phyloP scores from a whole-genome alignment of 345 rosid genomes.

The Mallotus nudiflorus region DNA sequence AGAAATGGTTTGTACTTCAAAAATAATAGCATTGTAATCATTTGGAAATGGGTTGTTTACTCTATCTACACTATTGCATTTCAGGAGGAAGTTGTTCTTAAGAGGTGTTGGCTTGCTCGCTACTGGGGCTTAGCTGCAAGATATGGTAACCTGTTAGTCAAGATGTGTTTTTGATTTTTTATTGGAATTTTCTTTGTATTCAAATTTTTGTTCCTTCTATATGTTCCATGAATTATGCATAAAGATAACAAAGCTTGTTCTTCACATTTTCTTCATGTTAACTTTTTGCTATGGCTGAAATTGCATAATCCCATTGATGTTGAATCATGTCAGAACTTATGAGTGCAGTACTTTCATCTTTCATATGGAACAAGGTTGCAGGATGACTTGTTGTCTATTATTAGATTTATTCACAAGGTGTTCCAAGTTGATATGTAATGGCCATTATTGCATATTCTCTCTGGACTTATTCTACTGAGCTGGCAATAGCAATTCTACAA shows the following conservation, averaged over 20 bases:
- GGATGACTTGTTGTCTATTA: background rate
- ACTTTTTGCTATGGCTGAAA: background rate
- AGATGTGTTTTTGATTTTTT: conserved; percentile 10
- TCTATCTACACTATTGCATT: conserved; percentile 24
- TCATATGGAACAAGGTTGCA: background rate
- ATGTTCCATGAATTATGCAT: conserved; percentile 4
- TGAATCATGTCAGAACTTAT: background rate
- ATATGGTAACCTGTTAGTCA: conserved; percentile 52
- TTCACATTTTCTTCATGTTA: background rate
- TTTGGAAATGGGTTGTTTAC: conserved; percentile 14
- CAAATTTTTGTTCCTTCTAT: background rate
- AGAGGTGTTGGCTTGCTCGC: conserved; percentile 99
- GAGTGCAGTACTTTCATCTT: background rate
- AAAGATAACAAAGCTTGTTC: background rate
- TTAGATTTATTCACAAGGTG: background rate
- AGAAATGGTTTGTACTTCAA: conserved; percentile 30
- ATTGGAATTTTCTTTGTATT: background rate
- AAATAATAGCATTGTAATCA: background rate
- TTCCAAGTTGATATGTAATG: background rate
- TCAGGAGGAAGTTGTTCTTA: conserved; percentile 98
- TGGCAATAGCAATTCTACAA: background rate
- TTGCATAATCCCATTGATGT: background rate
- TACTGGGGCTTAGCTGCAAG: conserved; percentile 93
- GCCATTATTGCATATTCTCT: conserved; percentile 2
- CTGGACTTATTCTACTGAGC: conserved; percentile 3